Conservation (phyloP, 2,329 filamentous ascomycete genomes). For the Alternaria triticimaculans region DNA sequence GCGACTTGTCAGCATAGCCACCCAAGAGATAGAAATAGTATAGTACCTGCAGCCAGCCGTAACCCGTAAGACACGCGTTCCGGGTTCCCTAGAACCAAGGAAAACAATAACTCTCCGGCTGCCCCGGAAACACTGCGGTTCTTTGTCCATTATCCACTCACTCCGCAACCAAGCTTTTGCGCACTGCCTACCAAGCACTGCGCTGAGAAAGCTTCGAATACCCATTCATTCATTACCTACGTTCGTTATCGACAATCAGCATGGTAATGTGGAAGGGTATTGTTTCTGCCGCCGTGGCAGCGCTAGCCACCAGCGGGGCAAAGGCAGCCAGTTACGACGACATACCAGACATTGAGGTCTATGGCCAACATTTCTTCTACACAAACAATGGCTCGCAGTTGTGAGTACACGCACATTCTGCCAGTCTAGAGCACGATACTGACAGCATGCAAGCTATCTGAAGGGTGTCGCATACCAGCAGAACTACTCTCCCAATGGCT, state of each 20-base stretch:
- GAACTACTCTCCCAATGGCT: slow-evolving; percentile 45
- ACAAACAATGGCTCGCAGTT: slow-evolving; percentile 79
- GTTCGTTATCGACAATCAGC: slow-evolving; percentile 7
- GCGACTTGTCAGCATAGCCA: slow-evolving; percentile 2
- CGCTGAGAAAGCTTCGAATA: slow-evolving; percentile 14
- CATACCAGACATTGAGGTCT: slow-evolving; percentile 41
- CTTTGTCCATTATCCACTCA: not conserved
- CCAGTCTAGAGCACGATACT: not conserved
- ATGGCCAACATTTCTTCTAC: slow-evolving; percentile 90
- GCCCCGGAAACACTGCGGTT: slow-evolving; percentile 1
- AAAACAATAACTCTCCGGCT: slow-evolving; percentile 2
- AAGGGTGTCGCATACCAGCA: slow-evolving; percentile 93
- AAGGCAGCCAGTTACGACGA: slow-evolving; percentile 40
- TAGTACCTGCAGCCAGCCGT: not conserved
- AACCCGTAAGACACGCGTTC: not conserved
- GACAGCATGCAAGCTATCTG: slow-evolving; percentile 66
- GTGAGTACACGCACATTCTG: slow-evolving; percentile 16
- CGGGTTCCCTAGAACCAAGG: not conserved
- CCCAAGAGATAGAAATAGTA: not conserved
- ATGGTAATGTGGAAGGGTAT: slow-evolving; percentile 17
- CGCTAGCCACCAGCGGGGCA: slow-evolving; percentile 18
- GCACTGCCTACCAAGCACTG: slow-evolving; percentile 17
- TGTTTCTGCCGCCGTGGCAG: slow-evolving; percentile 22
- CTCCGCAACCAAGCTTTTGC: slow-evolving; percentile 14
- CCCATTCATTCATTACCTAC: slow-evolving; percentile 6